Evolutionary conservation across 140 eudicot genomes (phyloP).

Genomic region (Erigeron philadelphicus): DNA sequence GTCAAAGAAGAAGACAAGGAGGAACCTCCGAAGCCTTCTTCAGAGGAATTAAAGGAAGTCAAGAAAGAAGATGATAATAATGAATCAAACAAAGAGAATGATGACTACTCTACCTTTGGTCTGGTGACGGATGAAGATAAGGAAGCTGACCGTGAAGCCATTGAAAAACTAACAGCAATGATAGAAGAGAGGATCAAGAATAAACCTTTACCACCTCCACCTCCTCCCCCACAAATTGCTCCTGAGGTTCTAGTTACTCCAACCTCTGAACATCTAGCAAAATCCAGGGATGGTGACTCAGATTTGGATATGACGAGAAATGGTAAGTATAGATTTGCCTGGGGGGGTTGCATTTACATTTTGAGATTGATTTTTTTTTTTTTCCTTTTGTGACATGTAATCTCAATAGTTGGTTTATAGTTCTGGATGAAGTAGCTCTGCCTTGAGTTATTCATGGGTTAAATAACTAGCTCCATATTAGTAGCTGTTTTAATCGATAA

Average conservation of each 20-base stretch:
- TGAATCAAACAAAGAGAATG: constrained; percentile 39
- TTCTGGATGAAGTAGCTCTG: not conserved
- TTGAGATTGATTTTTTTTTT: not conserved
- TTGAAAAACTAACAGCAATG: constrained; percentile 64
- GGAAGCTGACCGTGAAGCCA: constrained; percentile 69
- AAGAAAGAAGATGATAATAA: constrained; percentile 45
- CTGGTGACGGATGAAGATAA: constrained; percentile 83
- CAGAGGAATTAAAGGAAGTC: constrained; percentile 37
- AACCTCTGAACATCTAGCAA: constrained; percentile 52
- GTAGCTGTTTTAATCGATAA: not conserved
- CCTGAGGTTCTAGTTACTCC: constrained; percentile 35
- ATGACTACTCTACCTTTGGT: constrained; percentile 54
- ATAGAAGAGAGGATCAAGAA: constrained; percentile 83
- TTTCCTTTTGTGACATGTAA: too few relatives aligned
- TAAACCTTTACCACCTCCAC: constrained; percentile 90
- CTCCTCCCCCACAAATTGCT: constrained; percentile 55
- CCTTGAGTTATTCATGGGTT: not conserved
- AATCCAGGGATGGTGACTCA: constrained; percentile 64
- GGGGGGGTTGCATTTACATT: not conserved
- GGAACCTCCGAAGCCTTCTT: constrained; percentile 35
- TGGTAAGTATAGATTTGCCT: constrained; percentile 31
- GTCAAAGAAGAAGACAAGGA: constrained; percentile 55
- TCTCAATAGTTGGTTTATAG: not conserved
- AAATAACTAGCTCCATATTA: not conserved
- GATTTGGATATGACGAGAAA: constrained; percentile 47